Evolutionary conservation across 768 basidiomycete species (phyloP), one percentile per base, ranked within the genome.

Genomic region (Boletus rubescentipes): DNA sequence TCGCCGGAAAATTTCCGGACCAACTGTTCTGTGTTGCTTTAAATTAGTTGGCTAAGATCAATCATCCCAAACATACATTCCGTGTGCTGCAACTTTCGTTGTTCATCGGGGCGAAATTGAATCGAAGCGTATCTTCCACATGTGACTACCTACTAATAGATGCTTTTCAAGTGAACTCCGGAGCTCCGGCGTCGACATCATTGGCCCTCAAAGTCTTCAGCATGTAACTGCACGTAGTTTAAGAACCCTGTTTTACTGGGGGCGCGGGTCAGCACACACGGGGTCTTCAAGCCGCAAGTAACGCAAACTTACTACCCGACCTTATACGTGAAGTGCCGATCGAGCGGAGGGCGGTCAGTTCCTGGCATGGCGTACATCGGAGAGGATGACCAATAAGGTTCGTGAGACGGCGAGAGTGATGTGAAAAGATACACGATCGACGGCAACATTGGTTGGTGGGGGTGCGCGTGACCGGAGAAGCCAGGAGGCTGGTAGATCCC

Each of bases 371-470:
- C 45, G 12, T 58, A 61, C 38, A 65, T 56, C 9, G 75, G 75
- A 11, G 67, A 68, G 4, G 72, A 64, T 12, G 75, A 74, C 72
- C 77, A 77, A 52, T 74, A 67, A 0, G 79, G 73, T 46, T 67
- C 61, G 37, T 71, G 66, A 3, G 57, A 60, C 16, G 72, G 57
- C 34, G 64, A 61, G 18, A 58, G 52, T 0, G 77, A 74, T 0
- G 79, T 79, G 48, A 77, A 73, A 29, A 79, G 64, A 46, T 79
- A 80, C 51, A 74, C 64, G 35, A 79, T 67, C 7, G 68, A 66
- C 3, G 77, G 75, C n/a, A 72, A 57, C 10, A 52, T 52, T 7
- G 69, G 67, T 41, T 68, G 67, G 36, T 56, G 49, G 14, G 66
- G 47, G 46, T 55, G 43, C 36, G 44, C 30, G n/a, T 55, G 57